Percentiles rank a stretch among this genome's conserved stretches.
Conservation (phyloP, 1,284 basidiomycete species). For the Vanrija sp. region DNA sequence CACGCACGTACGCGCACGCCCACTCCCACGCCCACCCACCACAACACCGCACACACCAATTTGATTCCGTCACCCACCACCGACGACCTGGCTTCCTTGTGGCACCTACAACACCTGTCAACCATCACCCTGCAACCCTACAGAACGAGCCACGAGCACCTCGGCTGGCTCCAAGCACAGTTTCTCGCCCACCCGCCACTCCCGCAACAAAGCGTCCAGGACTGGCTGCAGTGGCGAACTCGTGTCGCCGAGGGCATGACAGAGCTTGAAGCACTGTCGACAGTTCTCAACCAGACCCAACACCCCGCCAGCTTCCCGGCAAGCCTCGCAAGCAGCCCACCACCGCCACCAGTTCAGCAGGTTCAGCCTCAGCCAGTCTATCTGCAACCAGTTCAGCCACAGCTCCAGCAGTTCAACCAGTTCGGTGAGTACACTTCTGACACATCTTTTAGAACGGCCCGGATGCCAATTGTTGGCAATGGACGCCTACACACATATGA, state of each 20-base stretch:
- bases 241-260: conserved; percentile 22
- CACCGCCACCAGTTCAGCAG: background rate
- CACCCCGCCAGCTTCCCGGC: background rate
- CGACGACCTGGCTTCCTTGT: background rate
- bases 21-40: background rate
- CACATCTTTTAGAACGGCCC: no score
- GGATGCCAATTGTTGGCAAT: no score
- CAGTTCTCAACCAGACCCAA: background rate
- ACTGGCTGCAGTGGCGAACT: conserved; percentile 28
- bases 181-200: conserved; percentile 15
- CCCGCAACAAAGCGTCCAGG: conserved; percentile 17
- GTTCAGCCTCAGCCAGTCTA: background rate
- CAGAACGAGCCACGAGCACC: conserved; percentile 15
- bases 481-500: no score
- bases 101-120: no score
- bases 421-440: no score
- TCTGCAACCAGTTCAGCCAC: background rate
- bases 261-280: conserved; percentile 18
- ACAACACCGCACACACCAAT: background rate
- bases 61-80: background rate
- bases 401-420: background rate
- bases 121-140: background rate
- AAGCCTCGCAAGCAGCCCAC: background rate
- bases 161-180: conserved; percentile 26
- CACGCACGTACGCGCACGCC: background rate